Conservation (phyloP, 139 green algal genomes). For the Volvox africanus region DNA sequence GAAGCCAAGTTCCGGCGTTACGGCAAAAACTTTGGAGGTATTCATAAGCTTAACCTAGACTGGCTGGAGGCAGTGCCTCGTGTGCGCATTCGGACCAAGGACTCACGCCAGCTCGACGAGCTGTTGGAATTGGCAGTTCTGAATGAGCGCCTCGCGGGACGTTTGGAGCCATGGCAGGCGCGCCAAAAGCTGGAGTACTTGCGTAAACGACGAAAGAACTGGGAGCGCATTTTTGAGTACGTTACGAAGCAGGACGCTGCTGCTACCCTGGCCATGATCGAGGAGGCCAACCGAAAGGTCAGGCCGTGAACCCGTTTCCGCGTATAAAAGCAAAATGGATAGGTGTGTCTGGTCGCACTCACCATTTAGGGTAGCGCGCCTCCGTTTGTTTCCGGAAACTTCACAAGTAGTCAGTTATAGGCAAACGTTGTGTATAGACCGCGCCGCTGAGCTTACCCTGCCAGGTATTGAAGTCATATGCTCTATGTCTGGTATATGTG, state of each 20-base stretch:
- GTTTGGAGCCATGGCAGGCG: slow-evolving; percentile 57
- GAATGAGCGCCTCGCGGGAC: slow-evolving; percentile 79
- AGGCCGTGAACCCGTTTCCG: not conserved
- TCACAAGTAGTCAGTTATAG: too few relatives aligned
- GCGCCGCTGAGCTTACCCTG: not conserved
- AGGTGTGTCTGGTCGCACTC: not conserved
- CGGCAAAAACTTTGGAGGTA: slow-evolving; percentile 58
- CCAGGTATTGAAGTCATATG: too few relatives aligned
- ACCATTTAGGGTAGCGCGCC: not conserved
- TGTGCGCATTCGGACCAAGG: slow-evolving; percentile 69
- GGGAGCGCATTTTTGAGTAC: slow-evolving; percentile 85
- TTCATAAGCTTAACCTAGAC: slow-evolving; percentile 49
- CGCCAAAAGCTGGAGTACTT: slow-evolving; percentile 80
- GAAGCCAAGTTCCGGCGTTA: slow-evolving; percentile 59
- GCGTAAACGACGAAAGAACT: slow-evolving; percentile 72
- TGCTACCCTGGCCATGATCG: slow-evolving; percentile 82
- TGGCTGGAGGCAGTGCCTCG: slow-evolving; percentile 72
- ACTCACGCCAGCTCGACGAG: slow-evolving; percentile 69
- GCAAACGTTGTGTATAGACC: not conserved
- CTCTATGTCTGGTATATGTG: too few relatives aligned
- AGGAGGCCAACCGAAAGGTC: slow-evolving; percentile 84
- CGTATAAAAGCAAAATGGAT: not conserved
- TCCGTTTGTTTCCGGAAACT: not conserved
- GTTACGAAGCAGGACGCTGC: slow-evolving; percentile 77
- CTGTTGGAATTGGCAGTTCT: slow-evolving; percentile 83